These are phyloP conservation scores for Candida maris DNA, from an alignment of 805 yeast genomes.

Conservation along the genomic window DNA sequence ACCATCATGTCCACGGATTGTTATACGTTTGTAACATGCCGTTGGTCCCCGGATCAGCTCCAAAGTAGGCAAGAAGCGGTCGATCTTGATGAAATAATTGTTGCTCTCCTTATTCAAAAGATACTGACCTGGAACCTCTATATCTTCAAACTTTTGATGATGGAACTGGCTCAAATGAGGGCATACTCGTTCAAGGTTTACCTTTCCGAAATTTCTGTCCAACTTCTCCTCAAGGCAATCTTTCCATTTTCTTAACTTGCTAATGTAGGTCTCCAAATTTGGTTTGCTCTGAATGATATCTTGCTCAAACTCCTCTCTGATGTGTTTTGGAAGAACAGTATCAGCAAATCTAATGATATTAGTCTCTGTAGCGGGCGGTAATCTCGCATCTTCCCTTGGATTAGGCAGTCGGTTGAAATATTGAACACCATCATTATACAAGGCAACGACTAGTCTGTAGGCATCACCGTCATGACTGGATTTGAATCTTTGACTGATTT, in stretches of 20 bases:
- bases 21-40: conserved; percentile 83
- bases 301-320: conserved; percentile 83
- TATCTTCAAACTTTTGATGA: conserved; percentile 96
- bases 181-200: conserved; percentile 83
- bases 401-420: conserved; percentile 80
- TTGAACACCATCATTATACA: conserved; percentile 90
- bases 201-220: conserved; percentile 76
- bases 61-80: conserved; percentile 83
- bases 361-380: conserved; percentile 89
- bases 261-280: conserved; percentile 80
- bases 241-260: conserved; percentile 85
- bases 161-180: conserved; percentile 97
- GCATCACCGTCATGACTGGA: conserved; percentile 95
- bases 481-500: conserved; percentile 89
- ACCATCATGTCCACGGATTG: conserved; percentile 93
- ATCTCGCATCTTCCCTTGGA: conserved; percentile 81
- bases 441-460: conserved; percentile 86
- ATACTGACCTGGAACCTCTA: conserved; percentile 97
- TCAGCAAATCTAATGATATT: conserved; percentile 88
- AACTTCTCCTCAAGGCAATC: conserved; percentile 87
- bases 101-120: conserved; percentile 80
- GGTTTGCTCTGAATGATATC: conserved; percentile 89
- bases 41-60: conserved; percentile 87
- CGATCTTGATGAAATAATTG: conserved; percentile 91
- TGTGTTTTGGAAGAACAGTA: conserved; percentile 83